Percentiles rank a stretch among this genome's conserved stretches.
phyloP scores from a whole-genome alignment of 2,329 filamentous ascomycete genomes.

The Fusarium vanettenii region DNA sequence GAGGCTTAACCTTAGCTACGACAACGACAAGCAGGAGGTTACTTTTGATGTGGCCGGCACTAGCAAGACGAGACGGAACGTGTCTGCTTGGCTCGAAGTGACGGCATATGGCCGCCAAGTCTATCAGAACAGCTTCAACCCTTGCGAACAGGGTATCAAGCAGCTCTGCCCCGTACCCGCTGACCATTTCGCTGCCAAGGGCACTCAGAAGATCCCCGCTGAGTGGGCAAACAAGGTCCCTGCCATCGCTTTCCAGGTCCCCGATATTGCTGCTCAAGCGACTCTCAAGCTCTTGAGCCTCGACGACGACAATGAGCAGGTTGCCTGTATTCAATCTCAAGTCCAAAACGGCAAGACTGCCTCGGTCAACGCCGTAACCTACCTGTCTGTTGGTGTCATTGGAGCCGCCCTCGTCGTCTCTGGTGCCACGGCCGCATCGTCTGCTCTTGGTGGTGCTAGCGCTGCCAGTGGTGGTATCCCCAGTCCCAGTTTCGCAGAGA shows the following conservation, averaged over 20 bases:
- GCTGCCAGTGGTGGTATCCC: slow-evolving; percentile 69
- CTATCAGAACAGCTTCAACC: slow-evolving; percentile 85
- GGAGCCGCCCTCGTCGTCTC: slow-evolving; percentile 83
- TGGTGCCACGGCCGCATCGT: slow-evolving; percentile 75
- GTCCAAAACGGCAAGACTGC: slow-evolving; percentile 91
- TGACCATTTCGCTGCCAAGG: slow-evolving; percentile 78
- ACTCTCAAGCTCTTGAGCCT: slow-evolving; percentile 78
- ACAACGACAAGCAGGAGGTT: slow-evolving; percentile 78
- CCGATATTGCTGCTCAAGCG: slow-evolving; percentile 88
- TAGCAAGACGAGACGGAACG: slow-evolving; percentile 80
- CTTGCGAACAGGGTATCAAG: slow-evolving; percentile 76
- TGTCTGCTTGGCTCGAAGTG: slow-evolving; percentile 80
- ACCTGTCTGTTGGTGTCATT: slow-evolving; percentile 84
- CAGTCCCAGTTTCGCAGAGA: slow-evolving; percentile 87
- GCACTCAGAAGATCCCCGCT: slow-evolving; percentile 77
- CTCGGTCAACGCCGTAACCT: slow-evolving; percentile 79
- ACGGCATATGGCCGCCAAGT: slow-evolving; percentile 86
- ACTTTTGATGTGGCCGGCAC: slow-evolving; percentile 85
- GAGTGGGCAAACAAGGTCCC: slow-evolving; percentile 82
- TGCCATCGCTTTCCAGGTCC: slow-evolving; percentile 87
- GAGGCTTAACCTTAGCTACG: slow-evolving; percentile 81
- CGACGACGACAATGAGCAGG: slow-evolving; percentile 64
- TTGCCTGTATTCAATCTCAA: slow-evolving; percentile 85
- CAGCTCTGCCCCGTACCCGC: slow-evolving; percentile 88
- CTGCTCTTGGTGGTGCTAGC: slow-evolving; percentile 66